Evolutionary conservation across 1,139 yeast species (phyloP), one percentile per base, ranked within the genome.

Genomic region (Eremothecium coryli): DNA sequence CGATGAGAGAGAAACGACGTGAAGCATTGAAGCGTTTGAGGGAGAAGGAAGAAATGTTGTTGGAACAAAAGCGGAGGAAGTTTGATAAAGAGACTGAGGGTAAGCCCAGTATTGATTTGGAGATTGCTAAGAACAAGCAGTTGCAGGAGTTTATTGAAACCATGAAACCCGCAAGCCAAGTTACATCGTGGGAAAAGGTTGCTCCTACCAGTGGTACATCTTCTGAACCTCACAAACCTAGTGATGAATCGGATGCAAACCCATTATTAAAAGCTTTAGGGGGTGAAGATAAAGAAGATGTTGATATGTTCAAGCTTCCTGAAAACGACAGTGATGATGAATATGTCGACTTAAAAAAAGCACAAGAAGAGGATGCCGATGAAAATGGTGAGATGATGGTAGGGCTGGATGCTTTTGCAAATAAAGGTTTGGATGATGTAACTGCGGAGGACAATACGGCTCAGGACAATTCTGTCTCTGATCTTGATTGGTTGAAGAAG

Each of bases 401-500:
- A 18, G 12, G 12, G 17, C 16, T 11, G 16, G 28, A 25, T 15
- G 40, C 62, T 15, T 49, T 44, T 26, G 50, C 39, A 8, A 41
- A 33, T 22, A 28, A 22, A 21, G 33, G 33, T 20, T 45, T 40
- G 12, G 38, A 39, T 5, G 29, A 23, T 11, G 34, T 31, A 1
- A 38, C 40, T 2, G 49, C 41, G 10, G 42, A 35, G 5, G 38
- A 41, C 4, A 58, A 53, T 10, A 38, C 54, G 3, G 76, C 77
- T 0, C 62, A 61, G 17, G 73, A 73, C 43, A 75, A 71, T 37
- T 64, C 59, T 17, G 68, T 84, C 7, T 70, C 93, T 11, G 97
- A 88, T 62, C 61, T 82, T 38, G 95, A 88, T 42, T 88, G 98
- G 98, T 69, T 90, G 42, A 76, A 76, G 48, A 72, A 72, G 49